Base-by-base conservation (phyloP, 2,329 filamentous ascomycete genomes). In the Leptographium radiaticola region DNA sequence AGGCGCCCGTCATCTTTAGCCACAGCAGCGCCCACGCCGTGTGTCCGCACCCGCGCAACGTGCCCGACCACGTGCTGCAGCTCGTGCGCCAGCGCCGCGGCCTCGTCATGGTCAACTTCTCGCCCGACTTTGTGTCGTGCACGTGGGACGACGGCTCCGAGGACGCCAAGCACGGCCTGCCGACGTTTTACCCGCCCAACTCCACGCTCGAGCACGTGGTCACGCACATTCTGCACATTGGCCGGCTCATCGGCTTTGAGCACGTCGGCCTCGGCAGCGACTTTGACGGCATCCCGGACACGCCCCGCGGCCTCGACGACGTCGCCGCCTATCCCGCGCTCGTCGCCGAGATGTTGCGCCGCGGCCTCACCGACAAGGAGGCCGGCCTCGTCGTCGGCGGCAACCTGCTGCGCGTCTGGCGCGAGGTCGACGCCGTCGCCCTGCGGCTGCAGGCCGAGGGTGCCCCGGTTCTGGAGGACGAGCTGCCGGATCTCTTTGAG, bases 71-170 rank as follows among this genome's bases (percentile, higher is more conserved):
- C 54, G 81, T 95, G 15, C 72, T 97, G 9, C 70, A 84, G 42
- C 72, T 93, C 1, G 86, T 96, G 40, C 87, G 87, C 66, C 67
- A 79, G 62, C 80, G 77, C 2, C 79, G 84, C 57, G 86, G 85
- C 4, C 62, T 97, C 11, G 87, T 96, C 52, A 95, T 96, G 89
- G 81, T 96, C 58, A 96, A 95, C 66, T 94, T 95, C 63, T 73
- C 79, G 16, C 87, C 89, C 0, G 82, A 83, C 18, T 96, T 95
- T 66, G 80, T 95, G 57, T 87, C 84, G 33, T 95, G 90, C 66
- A 72, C 76, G 1, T 61, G 79, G 11, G 71, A 75, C 16, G 77
- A 79, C 44, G 54, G 55, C 49, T 39, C 49, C 18, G 9, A 25
- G 33, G 51, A 53, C 42, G 86, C 49, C 18, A 6, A 25, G 33